Conservation (phyloP, 78 protist genomes). For the Chrysochromulina tobinii region DNA sequence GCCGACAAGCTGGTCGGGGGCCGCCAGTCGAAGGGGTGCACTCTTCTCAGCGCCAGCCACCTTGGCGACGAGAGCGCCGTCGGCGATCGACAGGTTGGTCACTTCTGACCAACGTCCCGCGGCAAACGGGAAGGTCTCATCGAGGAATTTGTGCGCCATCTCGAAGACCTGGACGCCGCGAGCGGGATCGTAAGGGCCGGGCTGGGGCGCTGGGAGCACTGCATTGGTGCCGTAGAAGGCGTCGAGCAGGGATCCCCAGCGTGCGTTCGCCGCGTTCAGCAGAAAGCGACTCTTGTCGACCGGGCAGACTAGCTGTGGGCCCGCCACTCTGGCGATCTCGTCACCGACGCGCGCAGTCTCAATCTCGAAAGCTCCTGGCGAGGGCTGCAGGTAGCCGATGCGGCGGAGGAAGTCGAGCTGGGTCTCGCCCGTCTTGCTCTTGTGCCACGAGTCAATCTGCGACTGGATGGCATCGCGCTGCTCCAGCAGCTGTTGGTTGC, state of each 20-base stretch:
- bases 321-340: slow-evolving; percentile 35
- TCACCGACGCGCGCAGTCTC: slow-evolving; percentile 24
- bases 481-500: slow-evolving; percentile 19
- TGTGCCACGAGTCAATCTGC: slow-evolving; percentile 45
- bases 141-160: background rate
- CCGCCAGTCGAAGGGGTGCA: no score
- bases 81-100: no score
- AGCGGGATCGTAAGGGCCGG: background rate
- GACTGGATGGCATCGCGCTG: slow-evolving; percentile 34
- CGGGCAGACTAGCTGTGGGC: slow-evolving; percentile 61
- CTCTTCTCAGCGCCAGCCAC: no score
- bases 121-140: slow-evolving; percentile 31
- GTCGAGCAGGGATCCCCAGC: slow-evolving; percentile 61
- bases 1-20: no score
- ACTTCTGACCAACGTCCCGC: no score
- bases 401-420: background rate
- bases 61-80: no score
- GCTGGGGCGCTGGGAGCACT: background rate
- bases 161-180: slow-evolving; percentile 40
- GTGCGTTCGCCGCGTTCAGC: slow-evolving; percentile 59
- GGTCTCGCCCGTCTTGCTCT: background rate
- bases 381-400: slow-evolving; percentile 29
- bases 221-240: slow-evolving; percentile 61
- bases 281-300: slow-evolving; percentile 40
- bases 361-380: background rate